Conservation (phyloP, 306 rosid species). For the Cercis canadensis region DNA sequence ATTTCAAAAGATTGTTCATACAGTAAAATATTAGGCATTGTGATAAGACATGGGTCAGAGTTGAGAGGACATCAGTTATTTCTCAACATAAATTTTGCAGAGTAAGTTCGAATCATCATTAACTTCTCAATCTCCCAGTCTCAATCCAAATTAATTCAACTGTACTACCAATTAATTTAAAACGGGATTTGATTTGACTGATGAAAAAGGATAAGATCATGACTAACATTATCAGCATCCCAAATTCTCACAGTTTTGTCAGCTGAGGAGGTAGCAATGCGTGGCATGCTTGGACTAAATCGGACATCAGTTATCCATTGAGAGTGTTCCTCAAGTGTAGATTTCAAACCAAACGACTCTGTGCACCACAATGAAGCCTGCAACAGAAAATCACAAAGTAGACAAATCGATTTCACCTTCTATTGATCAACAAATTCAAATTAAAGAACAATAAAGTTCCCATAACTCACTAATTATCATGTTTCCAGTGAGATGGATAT, state of each 20-base stretch:
- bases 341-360: constrained; percentile 56
- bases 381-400: constrained; percentile 30
- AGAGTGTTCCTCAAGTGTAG: constrained; percentile 74
- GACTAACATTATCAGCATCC: constrained; percentile 80
- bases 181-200: constrained; percentile 20
- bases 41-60: too few relatives aligned
- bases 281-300: constrained; percentile 67
- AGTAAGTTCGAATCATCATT: too few relatives aligned
- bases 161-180: not conserved
- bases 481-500: constrained; percentile 20
- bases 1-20: too few relatives aligned
- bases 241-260: constrained; percentile 86
- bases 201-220: constrained; percentile 5
- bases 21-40: too few relatives aligned
- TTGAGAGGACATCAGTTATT: too few relatives aligned
- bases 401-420: constrained; percentile 9
- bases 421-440: constrained; percentile 4
- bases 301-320: constrained; percentile 79
- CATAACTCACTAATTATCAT: constrained; percentile 30
- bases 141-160: constrained; percentile 17
- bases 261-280: constrained; percentile 85
- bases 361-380: constrained; percentile 89
- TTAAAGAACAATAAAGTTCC: constrained; percentile 18
- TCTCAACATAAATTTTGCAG: too few relatives aligned
- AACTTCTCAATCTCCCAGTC: too few relatives aligned